Conservation (phyloP, 306 rosid genomes). For the Cicer judaicum region DNA sequence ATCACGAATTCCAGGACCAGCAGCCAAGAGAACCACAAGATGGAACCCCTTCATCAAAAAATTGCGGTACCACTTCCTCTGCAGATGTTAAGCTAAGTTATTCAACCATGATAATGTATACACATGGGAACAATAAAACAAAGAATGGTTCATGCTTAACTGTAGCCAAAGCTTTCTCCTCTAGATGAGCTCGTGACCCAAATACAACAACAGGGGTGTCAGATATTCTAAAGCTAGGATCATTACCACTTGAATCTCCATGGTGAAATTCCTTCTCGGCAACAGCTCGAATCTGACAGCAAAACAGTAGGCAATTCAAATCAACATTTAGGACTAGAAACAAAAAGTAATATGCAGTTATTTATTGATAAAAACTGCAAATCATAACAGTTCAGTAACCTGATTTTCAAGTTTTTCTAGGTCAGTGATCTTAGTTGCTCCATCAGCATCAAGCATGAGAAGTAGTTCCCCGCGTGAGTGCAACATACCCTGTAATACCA, state of each 20-base stretch:
- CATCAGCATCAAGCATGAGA: constrained; percentile 98
- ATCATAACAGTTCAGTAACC: constrained; percentile 51
- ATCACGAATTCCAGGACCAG: constrained; percentile 96
- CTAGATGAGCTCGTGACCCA: constrained; percentile 98
- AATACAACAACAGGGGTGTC: constrained; percentile 84
- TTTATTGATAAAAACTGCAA: constrained; percentile 2
- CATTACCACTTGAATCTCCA: constrained; percentile 52
- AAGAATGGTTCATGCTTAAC: constrained; percentile 57
- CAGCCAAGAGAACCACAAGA: constrained; percentile 91
- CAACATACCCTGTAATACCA: constrained; percentile 94
- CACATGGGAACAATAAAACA: constrained; percentile 32
- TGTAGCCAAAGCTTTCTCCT: constrained; percentile 90
- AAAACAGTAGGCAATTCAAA: constrained; percentile 31
- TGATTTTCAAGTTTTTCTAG: constrained; percentile 90
- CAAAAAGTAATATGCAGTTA: constrained; percentile 9
- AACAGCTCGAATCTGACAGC: constrained; percentile 65
- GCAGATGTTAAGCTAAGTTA: constrained; percentile 48
- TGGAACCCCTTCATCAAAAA: constrained; percentile 98
- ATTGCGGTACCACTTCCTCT: constrained; percentile 96
- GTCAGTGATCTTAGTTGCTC: constrained; percentile 89
- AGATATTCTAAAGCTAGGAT: constrained; percentile 66
- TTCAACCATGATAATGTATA: constrained; percentile 39
- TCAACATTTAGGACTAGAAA: constrained; percentile 33
- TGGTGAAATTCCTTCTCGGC: constrained; percentile 56
- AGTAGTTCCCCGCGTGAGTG: constrained; percentile 98